Evolutionary conservation across 2,329 filamentous ascomycete species (phyloP).

Genomic region (Fusarium sulawesiense): DNA sequence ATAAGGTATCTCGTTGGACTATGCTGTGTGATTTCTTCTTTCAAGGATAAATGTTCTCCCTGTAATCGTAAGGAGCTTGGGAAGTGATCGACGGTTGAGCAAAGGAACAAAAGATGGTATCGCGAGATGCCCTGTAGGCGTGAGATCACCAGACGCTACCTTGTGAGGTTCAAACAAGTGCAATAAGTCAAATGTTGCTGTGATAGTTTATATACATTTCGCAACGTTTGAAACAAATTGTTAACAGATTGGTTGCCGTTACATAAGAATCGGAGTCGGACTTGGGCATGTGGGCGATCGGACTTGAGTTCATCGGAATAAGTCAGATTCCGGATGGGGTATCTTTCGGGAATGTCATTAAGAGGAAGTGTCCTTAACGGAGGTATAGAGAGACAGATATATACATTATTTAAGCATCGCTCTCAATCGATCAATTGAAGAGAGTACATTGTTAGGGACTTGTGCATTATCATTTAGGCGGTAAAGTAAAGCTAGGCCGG

Average conservation of each 20-base stretch:
- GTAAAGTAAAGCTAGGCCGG: too few relatives aligned
- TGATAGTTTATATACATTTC: too few relatives aligned
- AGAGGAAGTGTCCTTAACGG: neutral
- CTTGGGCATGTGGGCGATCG: neutral
- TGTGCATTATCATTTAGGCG: too few relatives aligned
- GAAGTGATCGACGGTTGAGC: accelerated
- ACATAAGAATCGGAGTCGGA: neutral
- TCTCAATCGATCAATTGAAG: too few relatives aligned
- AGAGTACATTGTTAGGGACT: too few relatives aligned
- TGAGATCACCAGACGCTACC: neutral
- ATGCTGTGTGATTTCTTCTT: too few relatives aligned
- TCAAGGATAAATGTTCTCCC: too few relatives aligned
- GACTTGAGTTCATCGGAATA: neutral
- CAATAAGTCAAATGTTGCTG: neutral
- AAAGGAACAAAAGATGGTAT: accelerated
- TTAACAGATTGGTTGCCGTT: accelerated
- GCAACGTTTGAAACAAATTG: neutral
- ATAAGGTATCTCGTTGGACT: neutral
- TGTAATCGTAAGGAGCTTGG: accelerated
- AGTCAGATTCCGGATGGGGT: neutral
- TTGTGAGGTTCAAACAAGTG: too few relatives aligned
- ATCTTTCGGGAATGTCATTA: neutral
- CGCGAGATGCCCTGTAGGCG: neutral
- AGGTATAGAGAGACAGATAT: too few relatives aligned
- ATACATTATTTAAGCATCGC: too few relatives aligned